These are phyloP conservation scores for Tilletiaria anomala DNA, from an alignment of 1,284 basidiomycete genomes.

Conservation along the genomic window DNA sequence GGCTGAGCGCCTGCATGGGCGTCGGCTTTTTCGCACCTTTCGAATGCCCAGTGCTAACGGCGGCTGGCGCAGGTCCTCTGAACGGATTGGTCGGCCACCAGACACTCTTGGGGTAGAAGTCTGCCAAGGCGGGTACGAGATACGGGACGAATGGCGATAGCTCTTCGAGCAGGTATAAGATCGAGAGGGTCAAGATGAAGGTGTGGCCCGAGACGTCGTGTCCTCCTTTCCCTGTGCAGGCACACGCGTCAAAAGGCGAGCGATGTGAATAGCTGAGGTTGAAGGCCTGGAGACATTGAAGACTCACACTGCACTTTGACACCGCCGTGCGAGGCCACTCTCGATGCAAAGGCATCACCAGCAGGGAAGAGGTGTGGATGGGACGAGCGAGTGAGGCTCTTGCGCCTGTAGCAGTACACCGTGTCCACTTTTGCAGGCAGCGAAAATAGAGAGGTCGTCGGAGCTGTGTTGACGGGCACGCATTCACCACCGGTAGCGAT, in stretches of 20 bases:
- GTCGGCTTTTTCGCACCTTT: neutral
- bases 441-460: neutral
- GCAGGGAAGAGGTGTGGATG: slow-evolving; percentile 53
- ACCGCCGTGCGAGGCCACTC: neutral
- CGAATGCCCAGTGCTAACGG: neutral
- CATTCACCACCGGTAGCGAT: slow-evolving; percentile 69
- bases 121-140: slow-evolving; percentile 3
- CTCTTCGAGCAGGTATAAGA: slow-evolving; percentile 65
- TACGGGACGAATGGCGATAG: slow-evolving; percentile 44
- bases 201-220: slow-evolving; percentile 91
- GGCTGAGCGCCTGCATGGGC: slow-evolving; percentile 5
- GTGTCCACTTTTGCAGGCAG: neutral
- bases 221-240: slow-evolving; percentile 50
- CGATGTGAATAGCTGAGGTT: neutral
- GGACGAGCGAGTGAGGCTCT: slow-evolving; percentile 48
- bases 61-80: no score
- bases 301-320: slow-evolving; percentile 6
- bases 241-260: neutral
- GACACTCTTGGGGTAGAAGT: slow-evolving; percentile 2
- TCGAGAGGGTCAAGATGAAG: slow-evolving; percentile 74
- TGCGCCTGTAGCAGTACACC: slow-evolving; percentile 18
- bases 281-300: neutral
- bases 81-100: slow-evolving; percentile 9
- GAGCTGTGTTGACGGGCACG: slow-evolving; percentile 37
- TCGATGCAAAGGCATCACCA: neutral